phyloP scores from a whole-genome alignment of 768 basidiomycete genomes.

The Neoboletus subvelutipes region DNA sequence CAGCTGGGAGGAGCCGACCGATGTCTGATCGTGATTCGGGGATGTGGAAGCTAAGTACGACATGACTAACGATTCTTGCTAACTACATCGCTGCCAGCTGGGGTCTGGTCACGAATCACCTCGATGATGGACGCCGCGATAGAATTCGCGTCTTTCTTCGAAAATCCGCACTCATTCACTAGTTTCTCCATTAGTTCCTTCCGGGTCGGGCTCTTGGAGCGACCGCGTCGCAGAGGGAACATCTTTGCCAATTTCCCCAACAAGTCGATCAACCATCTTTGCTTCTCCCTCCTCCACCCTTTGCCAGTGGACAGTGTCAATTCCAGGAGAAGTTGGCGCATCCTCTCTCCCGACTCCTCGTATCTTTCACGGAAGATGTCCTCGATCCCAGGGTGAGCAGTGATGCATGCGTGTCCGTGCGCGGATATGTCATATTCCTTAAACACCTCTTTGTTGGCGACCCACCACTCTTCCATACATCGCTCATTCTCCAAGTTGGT shows the following conservation, averaged over 20 bases:
- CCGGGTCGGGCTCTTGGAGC: slow-evolving; percentile 1
- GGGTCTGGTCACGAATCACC: slow-evolving; percentile 1
- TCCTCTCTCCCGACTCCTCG: slow-evolving; percentile 29
- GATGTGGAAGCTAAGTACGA: too few species aligned
- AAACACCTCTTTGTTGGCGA: slow-evolving; percentile 33
- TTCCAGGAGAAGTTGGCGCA: slow-evolving; percentile 19
- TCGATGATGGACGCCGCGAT: slow-evolving; percentile 26
- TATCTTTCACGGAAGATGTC: slow-evolving; percentile 28
- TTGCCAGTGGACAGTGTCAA: background rate
- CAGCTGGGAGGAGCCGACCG: too few species aligned
- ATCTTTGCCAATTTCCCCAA: slow-evolving; percentile 22
- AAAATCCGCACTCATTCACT: slow-evolving; percentile 17
- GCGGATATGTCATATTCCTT: slow-evolving; percentile 27
- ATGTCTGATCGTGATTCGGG: too few species aligned
- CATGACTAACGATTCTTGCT: too few species aligned
- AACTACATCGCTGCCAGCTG: background rate
- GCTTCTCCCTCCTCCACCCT: slow-evolving; percentile 21
- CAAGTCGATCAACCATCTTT: slow-evolving; percentile 16
- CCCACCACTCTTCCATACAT: slow-evolving; percentile 41
- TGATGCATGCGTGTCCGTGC: slow-evolving; percentile 41
- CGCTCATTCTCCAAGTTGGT: slow-evolving; percentile 40
- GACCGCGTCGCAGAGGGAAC: slow-evolving; percentile 10
- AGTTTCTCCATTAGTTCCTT: slow-evolving; percentile 13
- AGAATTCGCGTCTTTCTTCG: slow-evolving; percentile 12
- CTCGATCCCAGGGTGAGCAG: slow-evolving; percentile 30